Percentiles rank a stretch among this genome's conserved stretches.
phyloP scores from a whole-genome alignment of 805 yeast species.

The Candida cerambycidarum region DNA sequence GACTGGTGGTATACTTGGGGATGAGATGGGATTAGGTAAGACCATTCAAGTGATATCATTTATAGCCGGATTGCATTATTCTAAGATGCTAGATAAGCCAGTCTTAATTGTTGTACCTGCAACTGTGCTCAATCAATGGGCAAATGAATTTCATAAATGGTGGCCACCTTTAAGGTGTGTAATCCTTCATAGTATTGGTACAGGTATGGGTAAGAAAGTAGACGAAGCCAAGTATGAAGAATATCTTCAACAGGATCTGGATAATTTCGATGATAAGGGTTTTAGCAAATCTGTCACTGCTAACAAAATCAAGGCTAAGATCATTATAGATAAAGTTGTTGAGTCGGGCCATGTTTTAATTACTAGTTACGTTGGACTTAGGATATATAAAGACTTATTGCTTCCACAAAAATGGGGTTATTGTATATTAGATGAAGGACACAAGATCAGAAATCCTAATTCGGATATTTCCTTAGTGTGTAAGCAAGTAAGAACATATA shows the following conservation, averaged over 20 bases:
- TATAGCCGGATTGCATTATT: slow-evolving; percentile 85
- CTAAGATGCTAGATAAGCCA: slow-evolving; percentile 72
- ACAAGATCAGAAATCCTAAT: slow-evolving; percentile 93
- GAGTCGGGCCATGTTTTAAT: slow-evolving; percentile 77
- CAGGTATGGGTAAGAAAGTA: slow-evolving; percentile 60
- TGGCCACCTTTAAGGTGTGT: slow-evolving; percentile 93
- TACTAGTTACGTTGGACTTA: slow-evolving; percentile 88
- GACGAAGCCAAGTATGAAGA: slow-evolving; percentile 54
- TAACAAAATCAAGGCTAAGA: slow-evolving; percentile 41
- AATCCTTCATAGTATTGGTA: slow-evolving; percentile 87
- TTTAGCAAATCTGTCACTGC: slow-evolving; percentile 22
- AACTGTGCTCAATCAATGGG: slow-evolving; percentile 95
- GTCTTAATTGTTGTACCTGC: slow-evolving; percentile 93
- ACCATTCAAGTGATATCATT: slow-evolving; percentile 92
- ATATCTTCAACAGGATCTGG: slow-evolving; percentile 45
- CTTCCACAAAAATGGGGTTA: slow-evolving; percentile 84
- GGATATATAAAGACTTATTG: slow-evolving; percentile 61
- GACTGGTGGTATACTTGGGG: slow-evolving; percentile 95
- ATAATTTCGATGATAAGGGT: slow-evolving; percentile 13
- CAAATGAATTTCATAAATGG: slow-evolving; percentile 94
- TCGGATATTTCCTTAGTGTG: slow-evolving; percentile 82
- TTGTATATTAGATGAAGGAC: slow-evolving; percentile 93
- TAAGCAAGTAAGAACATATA: slow-evolving; percentile 80
- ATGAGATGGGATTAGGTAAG: slow-evolving; percentile 98
- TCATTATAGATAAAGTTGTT: slow-evolving; percentile 57